Conservation (phyloP, 768 basidiomycete genomes). For the Calocybe indica region DNA sequence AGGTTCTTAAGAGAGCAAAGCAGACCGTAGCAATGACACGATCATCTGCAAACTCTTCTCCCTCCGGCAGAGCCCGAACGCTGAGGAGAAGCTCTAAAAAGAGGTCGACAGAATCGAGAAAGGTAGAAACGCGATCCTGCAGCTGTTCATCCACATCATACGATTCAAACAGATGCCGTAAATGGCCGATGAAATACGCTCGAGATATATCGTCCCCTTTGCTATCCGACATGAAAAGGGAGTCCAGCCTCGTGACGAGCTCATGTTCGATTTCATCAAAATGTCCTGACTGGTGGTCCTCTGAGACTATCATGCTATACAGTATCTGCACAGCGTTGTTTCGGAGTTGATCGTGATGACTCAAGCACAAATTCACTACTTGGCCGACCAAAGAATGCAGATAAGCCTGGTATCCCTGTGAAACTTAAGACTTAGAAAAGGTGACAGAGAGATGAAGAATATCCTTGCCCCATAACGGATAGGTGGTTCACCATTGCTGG, state of each 20-base stretch:
- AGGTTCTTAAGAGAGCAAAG: conserved; percentile 2
- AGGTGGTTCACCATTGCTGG: conserved; percentile 44
- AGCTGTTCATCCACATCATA: conserved; percentile 77
- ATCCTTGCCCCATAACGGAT: conserved; percentile 63
- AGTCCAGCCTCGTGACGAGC: conserved; percentile 85
- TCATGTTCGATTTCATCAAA: conserved; percentile 91
- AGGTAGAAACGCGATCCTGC: conserved; percentile 68
- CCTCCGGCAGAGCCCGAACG: conserved; percentile 84
- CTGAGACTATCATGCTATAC: conserved; percentile 92
- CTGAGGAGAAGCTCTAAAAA: conserved; percentile 90
- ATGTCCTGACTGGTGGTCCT: conserved; percentile 78
- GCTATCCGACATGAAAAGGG: conserved; percentile 88
- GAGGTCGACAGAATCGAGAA: conserved; percentile 85
- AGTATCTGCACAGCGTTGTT: conserved; percentile 89
- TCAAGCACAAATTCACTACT: conserved; percentile 88
- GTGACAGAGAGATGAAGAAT: neutral
- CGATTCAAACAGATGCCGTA: conserved; percentile 85
- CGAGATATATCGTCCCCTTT: conserved; percentile 89
- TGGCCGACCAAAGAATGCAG: conserved; percentile 83
- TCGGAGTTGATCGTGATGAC: conserved; percentile 89
- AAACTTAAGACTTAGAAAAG: conserved; percentile 7
- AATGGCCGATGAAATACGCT: conserved; percentile 87
- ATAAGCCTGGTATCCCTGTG: conserved; percentile 77
- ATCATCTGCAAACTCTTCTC: conserved; percentile 93
- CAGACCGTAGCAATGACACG: conserved; percentile 84